phyloP scores from a whole-genome alignment of 1,284 basidiomycete genomes.

The Cryptococcus sp. region DNA sequence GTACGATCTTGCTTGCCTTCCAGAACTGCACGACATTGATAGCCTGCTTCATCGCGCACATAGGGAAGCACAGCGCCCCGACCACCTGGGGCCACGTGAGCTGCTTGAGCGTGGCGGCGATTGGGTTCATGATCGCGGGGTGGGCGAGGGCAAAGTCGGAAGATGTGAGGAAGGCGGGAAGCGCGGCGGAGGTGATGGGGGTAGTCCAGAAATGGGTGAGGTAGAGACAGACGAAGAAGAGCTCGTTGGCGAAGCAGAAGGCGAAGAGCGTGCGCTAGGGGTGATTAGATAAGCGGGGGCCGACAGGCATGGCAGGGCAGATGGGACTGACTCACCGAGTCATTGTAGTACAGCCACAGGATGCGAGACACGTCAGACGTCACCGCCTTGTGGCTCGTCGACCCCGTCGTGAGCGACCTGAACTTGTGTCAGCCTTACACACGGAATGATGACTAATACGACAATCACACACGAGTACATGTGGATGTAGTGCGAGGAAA shows the following conservation, averaged over 20 bases:
- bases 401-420: slow-evolving; percentile 90
- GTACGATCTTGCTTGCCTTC: slow-evolving; percentile 89
- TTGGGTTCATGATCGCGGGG: slow-evolving; percentile 18
- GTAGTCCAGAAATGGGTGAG: slow-evolving; percentile 79
- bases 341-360: slow-evolving; percentile 89
- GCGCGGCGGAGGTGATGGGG: slow-evolving; percentile 35
- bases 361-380: slow-evolving; percentile 88
- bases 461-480: slow-evolving; percentile 83
- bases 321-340: slow-evolving; percentile 62
- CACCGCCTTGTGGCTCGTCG: slow-evolving; percentile 86
- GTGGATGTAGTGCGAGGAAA: slow-evolving; percentile 98
- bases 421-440: not conserved
- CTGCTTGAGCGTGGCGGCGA: slow-evolving; percentile 38
- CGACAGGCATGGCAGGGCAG: not conserved
- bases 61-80: slow-evolving; percentile 63
- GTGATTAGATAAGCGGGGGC: not conserved
- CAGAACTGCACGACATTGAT: slow-evolving; percentile 97
- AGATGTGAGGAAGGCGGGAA: slow-evolving; percentile 29
- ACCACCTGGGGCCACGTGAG: slow-evolving; percentile 80
- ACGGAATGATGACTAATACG: not conserved
- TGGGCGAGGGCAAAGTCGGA: slow-evolving; percentile 23
- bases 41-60: slow-evolving; percentile 82
- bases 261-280: slow-evolving; percentile 76
- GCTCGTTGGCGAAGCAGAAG: slow-evolving; percentile 94
- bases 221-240: slow-evolving; percentile 95